A percentile compares a stretch with the other conserved stretches of the same genome.
These are phyloP conservation scores for Galeopsis tetrahit DNA, from an alignment of 257 asterid genomes.

Conservation along the genomic window DNA sequence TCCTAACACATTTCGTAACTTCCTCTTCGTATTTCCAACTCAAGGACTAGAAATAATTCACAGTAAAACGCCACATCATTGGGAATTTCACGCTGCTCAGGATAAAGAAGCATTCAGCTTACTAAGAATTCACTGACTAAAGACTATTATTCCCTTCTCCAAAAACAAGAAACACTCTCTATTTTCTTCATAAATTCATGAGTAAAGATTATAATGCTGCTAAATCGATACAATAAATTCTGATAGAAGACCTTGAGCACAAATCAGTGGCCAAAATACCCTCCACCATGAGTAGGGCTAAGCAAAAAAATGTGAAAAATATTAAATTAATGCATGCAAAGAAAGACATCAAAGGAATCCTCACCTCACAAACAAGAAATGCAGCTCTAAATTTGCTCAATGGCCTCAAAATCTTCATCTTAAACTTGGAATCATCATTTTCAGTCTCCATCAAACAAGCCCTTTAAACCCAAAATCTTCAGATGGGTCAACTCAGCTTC, in stretches of 20 bases:
- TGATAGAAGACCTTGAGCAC: slow-evolving; percentile 29
- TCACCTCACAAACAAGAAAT: slow-evolving; percentile 82
- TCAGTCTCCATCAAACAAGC: slow-evolving; percentile 67
- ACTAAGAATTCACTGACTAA: background rate
- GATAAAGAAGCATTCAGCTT: background rate
- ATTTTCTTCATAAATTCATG: slow-evolving; percentile 19
- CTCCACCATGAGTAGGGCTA: background rate
- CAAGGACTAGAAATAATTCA: no score
- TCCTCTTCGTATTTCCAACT: no score
- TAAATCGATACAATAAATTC: no score
- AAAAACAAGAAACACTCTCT: background rate
- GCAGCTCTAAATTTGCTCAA: slow-evolving; percentile 86
- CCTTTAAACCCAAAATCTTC: slow-evolving; percentile 40
- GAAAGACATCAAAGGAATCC: slow-evolving; percentile 35
- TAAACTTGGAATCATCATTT: slow-evolving; percentile 51
- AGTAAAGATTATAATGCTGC: slow-evolving; percentile 6
- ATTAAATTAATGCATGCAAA: slow-evolving; percentile 29
- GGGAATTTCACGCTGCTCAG: background rate
- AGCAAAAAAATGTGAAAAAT: slow-evolving; percentile 13
- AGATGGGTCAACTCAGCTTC: slow-evolving; percentile 37
- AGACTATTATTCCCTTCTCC: slow-evolving; percentile 15
- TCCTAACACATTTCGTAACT: no score
- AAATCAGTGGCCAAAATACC: background rate
- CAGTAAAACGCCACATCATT: slow-evolving; percentile 13
- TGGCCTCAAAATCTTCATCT: slow-evolving; percentile 72